Conservation (phyloP, 2,329 filamentous ascomycete genomes). For the Fusarium longipes region DNA sequence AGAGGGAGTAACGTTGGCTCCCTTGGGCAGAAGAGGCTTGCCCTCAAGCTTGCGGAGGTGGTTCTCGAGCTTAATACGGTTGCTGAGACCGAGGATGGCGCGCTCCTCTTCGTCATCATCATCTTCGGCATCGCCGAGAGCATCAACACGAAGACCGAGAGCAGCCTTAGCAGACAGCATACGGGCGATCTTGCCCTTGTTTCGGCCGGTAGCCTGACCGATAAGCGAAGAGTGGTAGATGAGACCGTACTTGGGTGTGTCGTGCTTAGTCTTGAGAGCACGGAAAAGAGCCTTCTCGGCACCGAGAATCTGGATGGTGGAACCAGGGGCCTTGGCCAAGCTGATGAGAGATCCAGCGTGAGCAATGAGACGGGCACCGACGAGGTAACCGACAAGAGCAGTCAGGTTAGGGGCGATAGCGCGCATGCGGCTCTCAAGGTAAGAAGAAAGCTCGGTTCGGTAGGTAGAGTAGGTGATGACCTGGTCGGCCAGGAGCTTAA, state of each 20-base stretch:
- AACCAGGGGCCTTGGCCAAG: slow-evolving; percentile 93
- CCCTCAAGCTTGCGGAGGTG: slow-evolving; percentile 84
- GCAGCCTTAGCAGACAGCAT: slow-evolving; percentile 95
- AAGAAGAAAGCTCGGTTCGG: slow-evolving; percentile 86
- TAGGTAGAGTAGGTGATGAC: slow-evolving; percentile 93
- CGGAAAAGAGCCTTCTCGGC: slow-evolving; percentile 99
- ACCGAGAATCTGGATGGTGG: slow-evolving; percentile 97
- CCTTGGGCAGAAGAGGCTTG: slow-evolving; percentile 84
- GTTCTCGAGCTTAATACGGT: slow-evolving; percentile 79
- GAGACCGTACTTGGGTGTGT: slow-evolving; percentile 97
- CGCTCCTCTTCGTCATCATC: slow-evolving; percentile 90
- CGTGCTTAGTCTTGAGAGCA: slow-evolving; percentile 98
- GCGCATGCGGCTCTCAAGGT: slow-evolving; percentile 93
- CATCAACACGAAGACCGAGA: slow-evolving; percentile 92
- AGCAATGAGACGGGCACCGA: slow-evolving; percentile 93
- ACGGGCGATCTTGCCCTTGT: slow-evolving; percentile 99
- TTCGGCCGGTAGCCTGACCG: slow-evolving; percentile 95
- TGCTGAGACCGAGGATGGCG: slow-evolving; percentile 78
- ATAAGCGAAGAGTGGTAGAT: slow-evolving; percentile 94
- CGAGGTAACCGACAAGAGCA: slow-evolving; percentile 89
- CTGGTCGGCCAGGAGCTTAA: slow-evolving; percentile 89
- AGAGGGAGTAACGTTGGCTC: slow-evolving; percentile 79
- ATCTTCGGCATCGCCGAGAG: slow-evolving; percentile 68
- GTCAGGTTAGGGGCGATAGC: slow-evolving; percentile 97
- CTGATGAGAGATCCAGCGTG: slow-evolving; percentile 95